Evolutionary conservation across 139 green algal genomes (phyloP).

Genomic region (Closterium sp.): DNA sequence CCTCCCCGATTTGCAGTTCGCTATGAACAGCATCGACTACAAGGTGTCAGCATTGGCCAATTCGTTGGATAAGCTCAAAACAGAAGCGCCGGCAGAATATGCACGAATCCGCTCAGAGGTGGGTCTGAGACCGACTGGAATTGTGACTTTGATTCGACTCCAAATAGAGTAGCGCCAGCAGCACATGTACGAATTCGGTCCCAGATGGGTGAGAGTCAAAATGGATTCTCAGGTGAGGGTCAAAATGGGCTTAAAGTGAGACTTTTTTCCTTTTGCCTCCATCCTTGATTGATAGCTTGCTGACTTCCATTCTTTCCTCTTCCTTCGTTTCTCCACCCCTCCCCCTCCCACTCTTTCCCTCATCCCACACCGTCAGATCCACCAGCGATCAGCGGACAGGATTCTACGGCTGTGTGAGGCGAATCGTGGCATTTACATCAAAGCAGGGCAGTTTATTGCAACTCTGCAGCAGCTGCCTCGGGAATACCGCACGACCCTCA

Average conservation of each 20-base stretch:
- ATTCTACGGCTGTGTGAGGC: constrained; percentile 47
- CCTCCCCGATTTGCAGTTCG: constrained; percentile 8
- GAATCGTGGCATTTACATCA: constrained; percentile 56
- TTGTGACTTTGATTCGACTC: not conserved
- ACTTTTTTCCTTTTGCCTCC: no score
- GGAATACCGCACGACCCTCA: constrained; percentile 48
- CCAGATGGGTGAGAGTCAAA: not conserved
- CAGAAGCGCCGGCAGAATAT: constrained; percentile 30
- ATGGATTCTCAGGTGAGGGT: no score
- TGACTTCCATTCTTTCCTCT: no score
- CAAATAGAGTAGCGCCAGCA: not conserved
- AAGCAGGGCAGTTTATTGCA: constrained; percentile 55
- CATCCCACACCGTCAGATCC: constrained; percentile 9
- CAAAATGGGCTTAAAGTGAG: no score
- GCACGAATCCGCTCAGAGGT: constrained; percentile 33
- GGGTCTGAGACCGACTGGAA: not conserved
- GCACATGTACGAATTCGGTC: not conserved
- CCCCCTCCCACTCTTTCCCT: no score
- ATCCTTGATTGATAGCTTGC: no score
- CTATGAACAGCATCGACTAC: constrained; percentile 48
- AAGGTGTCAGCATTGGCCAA: constrained; percentile 39
- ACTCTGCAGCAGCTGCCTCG: constrained; percentile 50
- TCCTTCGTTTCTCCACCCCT: no score
- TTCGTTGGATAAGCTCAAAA: not conserved
- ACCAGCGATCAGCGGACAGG: constrained; percentile 31